Evolutionary conservation across 2,329 filamentous ascomycete genomes (phyloP), one percentile per base, ranked within the genome.

Genomic region (Cyanodermella asteris): DNA sequence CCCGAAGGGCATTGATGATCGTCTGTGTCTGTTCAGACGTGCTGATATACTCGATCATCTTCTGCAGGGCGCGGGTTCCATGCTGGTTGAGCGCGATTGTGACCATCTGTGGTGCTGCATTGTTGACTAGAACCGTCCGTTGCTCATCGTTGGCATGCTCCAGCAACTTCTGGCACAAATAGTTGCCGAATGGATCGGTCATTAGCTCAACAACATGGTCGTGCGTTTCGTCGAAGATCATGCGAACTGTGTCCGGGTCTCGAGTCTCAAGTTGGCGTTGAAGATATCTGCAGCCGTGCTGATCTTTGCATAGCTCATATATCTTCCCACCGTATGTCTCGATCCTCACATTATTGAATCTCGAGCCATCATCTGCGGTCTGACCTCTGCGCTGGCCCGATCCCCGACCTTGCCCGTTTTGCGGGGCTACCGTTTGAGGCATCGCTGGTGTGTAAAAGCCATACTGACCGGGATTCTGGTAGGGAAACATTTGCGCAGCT

Each of bases 181-280:
- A 97, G 59, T 97, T 97, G 47, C 87, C 87, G 49, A 97, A 97
- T 7, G 87, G 84, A 51, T 97, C 84, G 31, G 81, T 93, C 87
- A 97, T 97, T 36, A 97, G 61, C 56, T 97, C 87, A 34, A 91
- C 72, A 38, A 97, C 82, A 47, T 94, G 81, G 43, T 75, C 64
- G 44, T 84, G 80, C 26, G 82, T 91, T 57, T 97, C 87, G 16
- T 72, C 59, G 60, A 90, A 97, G 47, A 97, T 94, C 58, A 82
- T 71, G 47, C 90, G 75, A 25, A 93, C 65, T 40, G 90, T 68
- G 15, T 84, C 73, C 5, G 73, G 64, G 37, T 73, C 71, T 38
- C 74, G 74, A 43, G 91, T 84, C 53, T 97, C 87, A 5, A 97
- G 62, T 56, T 94, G 91, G 59, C 91, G 87, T 55, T 97, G 87